Evolutionary conservation across 1,284 basidiomycete species (phyloP).

Genomic region (Malassezia psittaci): DNA sequence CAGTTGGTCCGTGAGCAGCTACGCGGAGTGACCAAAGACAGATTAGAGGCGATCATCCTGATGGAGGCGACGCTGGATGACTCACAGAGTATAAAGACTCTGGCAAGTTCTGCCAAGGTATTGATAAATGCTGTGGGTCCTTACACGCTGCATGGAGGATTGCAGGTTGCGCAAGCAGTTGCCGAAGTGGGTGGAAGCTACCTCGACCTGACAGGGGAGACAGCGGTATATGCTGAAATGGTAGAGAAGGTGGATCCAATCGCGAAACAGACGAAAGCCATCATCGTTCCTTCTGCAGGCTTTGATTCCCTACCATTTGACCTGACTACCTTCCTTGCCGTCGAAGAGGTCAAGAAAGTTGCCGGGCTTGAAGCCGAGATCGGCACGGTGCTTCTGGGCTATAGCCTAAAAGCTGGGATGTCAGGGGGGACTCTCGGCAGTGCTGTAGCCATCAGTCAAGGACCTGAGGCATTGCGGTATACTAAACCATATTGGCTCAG

Average conservation of each 20-base stretch:
- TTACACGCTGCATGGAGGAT: conserved; percentile 23
- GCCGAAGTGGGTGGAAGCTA: conserved; percentile 56
- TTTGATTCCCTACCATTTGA: conserved; percentile 57
- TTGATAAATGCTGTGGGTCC: conserved; percentile 37
- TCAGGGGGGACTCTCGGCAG: conserved; percentile 64
- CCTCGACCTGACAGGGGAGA: conserved; percentile 57
- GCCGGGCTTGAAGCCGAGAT: conserved; percentile 40
- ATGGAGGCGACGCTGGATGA: conserved; percentile 25
- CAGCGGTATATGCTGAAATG: conserved; percentile 51
- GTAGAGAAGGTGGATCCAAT: conserved; percentile 57
- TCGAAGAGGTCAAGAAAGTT: conserved; percentile 52
- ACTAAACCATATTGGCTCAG: conserved; percentile 51
- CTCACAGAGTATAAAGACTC: conserved; percentile 17
- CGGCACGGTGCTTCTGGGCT: conserved; percentile 36
- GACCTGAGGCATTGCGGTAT: background rate
- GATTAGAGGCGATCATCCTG: conserved; percentile 18
- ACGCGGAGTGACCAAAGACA: conserved; percentile 6
- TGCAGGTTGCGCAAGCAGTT: conserved; percentile 52
- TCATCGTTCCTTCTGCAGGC: conserved; percentile 63
- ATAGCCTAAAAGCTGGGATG: conserved; percentile 53
- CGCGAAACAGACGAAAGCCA: conserved; percentile 59
- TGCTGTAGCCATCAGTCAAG: background rate
- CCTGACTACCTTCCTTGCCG: conserved; percentile 56
- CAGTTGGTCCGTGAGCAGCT: conserved; percentile 19
- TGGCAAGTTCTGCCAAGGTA: conserved; percentile 20